A percentile compares a stretch with the other conserved stretches of the same genome.
Evolutionary conservation across 305 asterid genomes (phyloP).

Genomic region (Fraxinus sp.): DNA sequence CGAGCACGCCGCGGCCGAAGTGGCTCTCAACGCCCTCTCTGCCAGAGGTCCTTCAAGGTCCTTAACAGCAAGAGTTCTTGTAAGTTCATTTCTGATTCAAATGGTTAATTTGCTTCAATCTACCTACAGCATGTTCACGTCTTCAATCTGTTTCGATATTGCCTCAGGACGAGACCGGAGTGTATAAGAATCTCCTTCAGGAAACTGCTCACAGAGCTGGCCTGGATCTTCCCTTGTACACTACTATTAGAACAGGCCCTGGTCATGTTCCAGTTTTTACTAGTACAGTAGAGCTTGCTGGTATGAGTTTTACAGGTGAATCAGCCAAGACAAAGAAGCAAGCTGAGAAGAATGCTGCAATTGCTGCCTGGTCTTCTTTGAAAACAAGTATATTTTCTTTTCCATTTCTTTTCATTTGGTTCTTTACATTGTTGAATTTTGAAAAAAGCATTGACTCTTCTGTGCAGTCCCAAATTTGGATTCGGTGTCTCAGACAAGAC

Average conservation of each 20-base stretch:
- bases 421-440: not conserved
- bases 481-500: constrained; percentile 21
- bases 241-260: constrained; percentile 50
- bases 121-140: too few species aligned
- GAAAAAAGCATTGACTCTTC: not conserved
- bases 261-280: constrained; percentile 52
- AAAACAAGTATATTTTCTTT: constrained; percentile 32
- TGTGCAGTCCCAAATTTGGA: constrained; percentile 37
- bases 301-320: constrained; percentile 47
- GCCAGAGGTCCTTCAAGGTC: constrained; percentile 55
- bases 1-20: constrained; percentile 70
- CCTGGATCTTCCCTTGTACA: constrained; percentile 41
- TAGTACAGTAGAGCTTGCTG: constrained; percentile 53
- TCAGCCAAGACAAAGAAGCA: constrained; percentile 55
- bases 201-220: constrained; percentile 62
- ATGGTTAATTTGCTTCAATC: too few species aligned
- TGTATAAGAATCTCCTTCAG: constrained; percentile 54
- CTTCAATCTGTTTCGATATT: not conserved
- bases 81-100: constrained; percentile 20
- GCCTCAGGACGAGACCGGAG: constrained; percentile 57
- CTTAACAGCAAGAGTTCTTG: constrained; percentile 57
- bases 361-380: constrained; percentile 55
- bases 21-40: constrained; percentile 59
- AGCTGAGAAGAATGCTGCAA: constrained; percentile 60
- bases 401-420: too few species aligned